Evolutionary conservation across 2,329 filamentous ascomycete genomes (phyloP).

Genomic region (Aspergillus transmontanensis): DNA sequence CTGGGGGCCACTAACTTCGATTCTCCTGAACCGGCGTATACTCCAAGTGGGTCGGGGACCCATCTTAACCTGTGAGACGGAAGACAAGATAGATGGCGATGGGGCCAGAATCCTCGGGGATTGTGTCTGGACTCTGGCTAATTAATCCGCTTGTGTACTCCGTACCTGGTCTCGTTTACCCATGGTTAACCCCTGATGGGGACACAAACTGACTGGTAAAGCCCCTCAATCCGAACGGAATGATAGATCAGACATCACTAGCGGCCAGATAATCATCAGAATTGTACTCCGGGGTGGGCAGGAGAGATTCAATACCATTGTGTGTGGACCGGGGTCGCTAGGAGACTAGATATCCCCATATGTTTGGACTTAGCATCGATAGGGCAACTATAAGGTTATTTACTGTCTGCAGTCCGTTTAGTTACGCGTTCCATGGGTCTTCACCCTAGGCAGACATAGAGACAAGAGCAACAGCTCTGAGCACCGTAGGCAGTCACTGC

Average conservation of each 20-base stretch:
- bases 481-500: not conserved
- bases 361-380: not conserved
- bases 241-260: not conserved
- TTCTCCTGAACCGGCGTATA: constrained; percentile 9
- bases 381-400: constrained; percentile 3
- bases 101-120: constrained; percentile 1
- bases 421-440: not conserved
- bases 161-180: not conserved
- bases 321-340: not conserved
- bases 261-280: not conserved
- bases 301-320: not conserved
- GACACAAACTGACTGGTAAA: not conserved
- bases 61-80: not conserved
- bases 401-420: not conserved
- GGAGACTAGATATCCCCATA: not conserved
- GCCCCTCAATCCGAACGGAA: not conserved
- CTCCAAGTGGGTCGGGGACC: constrained; percentile 5
- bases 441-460: constrained; percentile 1
- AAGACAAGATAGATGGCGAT: not conserved
- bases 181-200: not conserved
- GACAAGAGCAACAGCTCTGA: not conserved
- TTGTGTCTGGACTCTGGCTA: constrained; percentile 1
- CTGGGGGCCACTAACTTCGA: not conserved
- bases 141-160: not conserved
- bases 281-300: not conserved